phyloP scores from a whole-genome alignment of 1,139 yeast species.

The Komagataea norvegica region DNA sequence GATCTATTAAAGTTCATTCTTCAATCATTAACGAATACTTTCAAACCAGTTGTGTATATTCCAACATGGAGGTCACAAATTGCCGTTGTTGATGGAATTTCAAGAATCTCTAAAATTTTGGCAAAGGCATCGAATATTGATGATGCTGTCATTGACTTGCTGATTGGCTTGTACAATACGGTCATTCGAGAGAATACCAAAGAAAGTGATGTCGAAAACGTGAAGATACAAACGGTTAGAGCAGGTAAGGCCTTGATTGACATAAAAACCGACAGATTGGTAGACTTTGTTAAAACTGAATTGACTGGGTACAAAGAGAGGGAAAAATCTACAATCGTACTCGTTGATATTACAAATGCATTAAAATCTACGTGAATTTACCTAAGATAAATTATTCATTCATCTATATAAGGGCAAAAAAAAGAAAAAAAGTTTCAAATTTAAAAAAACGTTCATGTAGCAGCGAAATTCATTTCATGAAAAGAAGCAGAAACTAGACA shows the following conservation, averaged over 20 bases:
- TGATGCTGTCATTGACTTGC: not conserved
- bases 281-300: constrained; percentile 21
- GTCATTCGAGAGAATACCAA: constrained; percentile 33
- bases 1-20: constrained; percentile 23
- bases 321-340: constrained; percentile 35
- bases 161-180: constrained; percentile 30
- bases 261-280: constrained; percentile 13
- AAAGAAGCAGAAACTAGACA: too few relatives aligned
- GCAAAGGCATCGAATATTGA: constrained; percentile 12
- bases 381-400: too few relatives aligned
- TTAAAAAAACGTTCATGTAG: not conserved
- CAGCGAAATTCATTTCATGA: not conserved
- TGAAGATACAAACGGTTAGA: constrained; percentile 47
- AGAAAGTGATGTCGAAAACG: constrained; percentile 55
- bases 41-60: constrained; percentile 34
- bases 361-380: not conserved
- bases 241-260: constrained; percentile 31
- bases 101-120: constrained; percentile 21
- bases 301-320: constrained; percentile 31
- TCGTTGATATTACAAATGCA: constrained; percentile 32
- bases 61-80: constrained; percentile 60
- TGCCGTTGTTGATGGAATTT: constrained; percentile 37
- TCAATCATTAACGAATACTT: constrained; percentile 26
- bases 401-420: constrained; percentile 2
- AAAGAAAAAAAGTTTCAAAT: not conserved